Percentiles rank a stretch among this genome's conserved stretches.
Evolutionary conservation across 2,329 filamentous ascomycete species (phyloP).

Genomic region (Colletotrichum euphorbiae): DNA sequence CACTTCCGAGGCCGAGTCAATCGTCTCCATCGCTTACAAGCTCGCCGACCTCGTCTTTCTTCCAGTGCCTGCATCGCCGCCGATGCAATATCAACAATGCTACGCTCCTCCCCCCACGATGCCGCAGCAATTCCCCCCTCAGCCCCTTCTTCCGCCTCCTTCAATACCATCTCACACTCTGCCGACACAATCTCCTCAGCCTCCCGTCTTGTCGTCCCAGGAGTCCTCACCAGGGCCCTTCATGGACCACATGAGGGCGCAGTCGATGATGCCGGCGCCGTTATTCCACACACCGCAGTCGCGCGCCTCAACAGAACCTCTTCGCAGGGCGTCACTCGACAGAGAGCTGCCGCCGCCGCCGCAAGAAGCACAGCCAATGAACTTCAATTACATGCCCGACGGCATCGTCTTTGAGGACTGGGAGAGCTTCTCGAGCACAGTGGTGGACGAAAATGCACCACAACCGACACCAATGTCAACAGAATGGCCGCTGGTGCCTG

Average conservation of each 20-base stretch:
- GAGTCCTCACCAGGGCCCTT: conserved; percentile 31
- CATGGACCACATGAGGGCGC: conserved; percentile 38
- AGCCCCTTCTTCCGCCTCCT: conserved; percentile 40
- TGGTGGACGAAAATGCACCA: conserved; percentile 47
- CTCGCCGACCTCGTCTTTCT: conserved; percentile 60
- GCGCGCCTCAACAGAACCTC: conserved; percentile 34
- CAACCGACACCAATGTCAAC: conserved; percentile 40
- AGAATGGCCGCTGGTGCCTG: conserved; percentile 44
- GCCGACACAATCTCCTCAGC: conserved; percentile 38
- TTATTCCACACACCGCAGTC: conserved; percentile 36
- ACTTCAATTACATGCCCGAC: conserved; percentile 56
- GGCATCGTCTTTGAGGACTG: conserved; percentile 56
- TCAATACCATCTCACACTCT: conserved; percentile 40
- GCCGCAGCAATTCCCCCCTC: conserved; percentile 38
- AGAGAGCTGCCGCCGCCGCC: conserved; percentile 41
- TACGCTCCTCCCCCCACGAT: conserved; percentile 38
- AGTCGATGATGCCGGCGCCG: conserved; percentile 39
- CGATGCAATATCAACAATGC: conserved; percentile 40
- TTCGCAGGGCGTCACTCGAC: conserved; percentile 38
- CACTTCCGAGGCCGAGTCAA: conserved; percentile 65
- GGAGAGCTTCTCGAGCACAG: conserved; percentile 52
- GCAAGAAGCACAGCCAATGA: conserved; percentile 48
- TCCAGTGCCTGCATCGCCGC: conserved; percentile 38
- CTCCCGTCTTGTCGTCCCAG: conserved; percentile 38
- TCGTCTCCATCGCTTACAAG: conserved; percentile 70